Evolutionary conservation across 2,329 filamentous ascomycete genomes (phyloP).

Genomic region (Fusarium coicis): DNA sequence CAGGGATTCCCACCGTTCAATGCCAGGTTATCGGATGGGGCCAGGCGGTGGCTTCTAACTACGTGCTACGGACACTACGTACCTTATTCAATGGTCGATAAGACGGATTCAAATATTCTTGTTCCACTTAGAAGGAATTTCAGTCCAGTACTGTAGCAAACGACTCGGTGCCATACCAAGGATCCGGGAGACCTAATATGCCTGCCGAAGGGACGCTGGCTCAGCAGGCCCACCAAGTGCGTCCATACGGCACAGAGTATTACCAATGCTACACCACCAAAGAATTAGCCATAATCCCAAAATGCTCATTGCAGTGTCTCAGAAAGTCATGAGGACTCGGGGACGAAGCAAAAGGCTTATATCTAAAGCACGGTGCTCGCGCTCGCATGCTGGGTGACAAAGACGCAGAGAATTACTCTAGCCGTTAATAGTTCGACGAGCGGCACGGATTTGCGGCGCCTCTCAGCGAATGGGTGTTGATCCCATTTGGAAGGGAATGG

Average conservation of each 20-base stretch:
- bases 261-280: neutral
- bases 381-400: slow-evolving; percentile 11
- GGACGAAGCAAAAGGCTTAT: neutral
- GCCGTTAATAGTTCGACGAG: slow-evolving; percentile 28
- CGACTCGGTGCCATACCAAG: slow-evolving; percentile 21
- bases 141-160: slow-evolving; percentile 20
- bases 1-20: slow-evolving; percentile 37
- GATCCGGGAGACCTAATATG: slow-evolving; percentile 24
- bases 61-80: slow-evolving; percentile 2
- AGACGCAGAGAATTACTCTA: slow-evolving; percentile 10
- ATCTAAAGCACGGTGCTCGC: slow-evolving; percentile 16
- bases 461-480: slow-evolving; percentile 39
- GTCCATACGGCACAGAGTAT: neutral
- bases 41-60: slow-evolving; percentile 43
- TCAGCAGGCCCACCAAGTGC: neutral
- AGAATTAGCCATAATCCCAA: neutral
- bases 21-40: slow-evolving; percentile 44
- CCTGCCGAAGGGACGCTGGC: slow-evolving; percentile 2
- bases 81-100: slow-evolving; percentile 40
- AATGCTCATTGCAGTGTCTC: slow-evolving; percentile 17
- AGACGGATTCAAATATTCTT: slow-evolving; percentile 24
- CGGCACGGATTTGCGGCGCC: slow-evolving; percentile 25
- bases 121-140: slow-evolving; percentile 25
- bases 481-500: slow-evolving; percentile 38
- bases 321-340: slow-evolving; percentile 14